Percentiles rank a stretch among this genome's conserved stretches.
Evolutionary conservation across 1,139 yeast genomes (phyloP).

Genomic region (Hanseniaspora gamundiae): DNA sequence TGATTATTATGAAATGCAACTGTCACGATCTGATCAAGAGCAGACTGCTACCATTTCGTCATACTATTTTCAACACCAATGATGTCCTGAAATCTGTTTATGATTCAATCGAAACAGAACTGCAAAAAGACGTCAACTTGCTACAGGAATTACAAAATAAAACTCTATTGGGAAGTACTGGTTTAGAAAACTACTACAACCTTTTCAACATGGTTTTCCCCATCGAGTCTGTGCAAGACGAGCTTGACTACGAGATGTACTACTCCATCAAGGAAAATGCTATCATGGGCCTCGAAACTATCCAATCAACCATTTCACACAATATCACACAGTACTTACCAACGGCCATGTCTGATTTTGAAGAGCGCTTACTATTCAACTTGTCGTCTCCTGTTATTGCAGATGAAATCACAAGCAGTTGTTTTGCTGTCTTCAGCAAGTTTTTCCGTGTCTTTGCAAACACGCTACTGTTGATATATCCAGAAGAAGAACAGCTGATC

Average conservation of each 20-base stretch:
- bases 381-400: conserved; percentile 53
- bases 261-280: conserved; percentile 54
- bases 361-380: conserved; percentile 40
- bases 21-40: conserved; percentile 48
- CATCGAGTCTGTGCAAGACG: conserved; percentile 33
- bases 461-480: conserved; percentile 26
- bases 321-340: conserved; percentile 45
- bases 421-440: conserved; percentile 37
- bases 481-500: conserved; percentile 20
- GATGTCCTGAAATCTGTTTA: conserved; percentile 22
- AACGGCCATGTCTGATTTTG: conserved; percentile 48
- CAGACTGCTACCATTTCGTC: conserved; percentile 28
- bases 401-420: conserved; percentile 38
- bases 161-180: conserved; percentile 36
- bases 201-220: conserved; percentile 63
- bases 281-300: conserved; percentile 36
- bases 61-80: conserved; percentile 14
- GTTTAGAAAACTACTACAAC: conserved; percentile 45
- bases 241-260: conserved; percentile 42
- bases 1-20: conserved; percentile 39
- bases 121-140: conserved; percentile 24
- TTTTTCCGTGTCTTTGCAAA: conserved; percentile 45
- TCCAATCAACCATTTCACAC: conserved; percentile 34
- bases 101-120: conserved; percentile 27
- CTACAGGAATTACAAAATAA: conserved; percentile 31